Evolutionary conservation across 768 basidiomycete genomes (phyloP).

Genomic region (Tubosaeta brunneosetosa): DNA sequence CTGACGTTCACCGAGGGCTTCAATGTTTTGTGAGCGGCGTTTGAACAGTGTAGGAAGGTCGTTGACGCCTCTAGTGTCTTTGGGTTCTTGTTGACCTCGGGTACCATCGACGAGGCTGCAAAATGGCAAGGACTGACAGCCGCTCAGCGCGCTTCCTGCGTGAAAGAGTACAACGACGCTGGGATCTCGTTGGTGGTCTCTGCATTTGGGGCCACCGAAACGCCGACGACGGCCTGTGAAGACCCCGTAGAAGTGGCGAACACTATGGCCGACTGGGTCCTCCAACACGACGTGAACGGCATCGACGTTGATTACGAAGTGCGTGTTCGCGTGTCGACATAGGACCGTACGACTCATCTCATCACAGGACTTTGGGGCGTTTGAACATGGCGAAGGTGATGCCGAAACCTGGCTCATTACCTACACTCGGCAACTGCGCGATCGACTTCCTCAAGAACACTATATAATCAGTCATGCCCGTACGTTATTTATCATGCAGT

Average conservation of each 20-base stretch:
- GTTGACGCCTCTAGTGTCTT: constrained; percentile 24
- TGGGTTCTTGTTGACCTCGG: constrained; percentile 39
- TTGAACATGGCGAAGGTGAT: constrained; percentile 30
- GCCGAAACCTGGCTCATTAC: constrained; percentile 30
- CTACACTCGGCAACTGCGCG: constrained; percentile 29
- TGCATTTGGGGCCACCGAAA: constrained; percentile 39
- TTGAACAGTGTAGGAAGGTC: not conserved
- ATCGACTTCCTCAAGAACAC: constrained; percentile 25
- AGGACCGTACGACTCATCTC: not conserved
- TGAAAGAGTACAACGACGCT: constrained; percentile 46
- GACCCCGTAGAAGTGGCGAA: constrained; percentile 38
- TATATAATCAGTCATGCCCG: constrained; percentile 33
- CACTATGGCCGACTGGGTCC: constrained; percentile 41
- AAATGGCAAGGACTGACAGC: constrained; percentile 40
- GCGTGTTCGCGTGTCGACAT: not conserved
- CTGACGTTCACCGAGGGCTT: constrained; percentile 17
- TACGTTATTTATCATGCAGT: constrained; percentile 11
- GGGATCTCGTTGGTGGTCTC: constrained; percentile 56
- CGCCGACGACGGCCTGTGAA: constrained; percentile 36
- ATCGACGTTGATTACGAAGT: constrained; percentile 52
- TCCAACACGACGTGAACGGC: constrained; percentile 43
- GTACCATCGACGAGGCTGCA: constrained; percentile 40
- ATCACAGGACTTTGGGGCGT: constrained; percentile 28
- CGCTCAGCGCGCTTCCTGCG: constrained; percentile 34
- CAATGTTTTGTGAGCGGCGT: constrained; percentile 26